Evolutionary conservation across 371 early-diverging fungal genomes (phyloP).

Genomic region (Mucor indicus): DNA sequence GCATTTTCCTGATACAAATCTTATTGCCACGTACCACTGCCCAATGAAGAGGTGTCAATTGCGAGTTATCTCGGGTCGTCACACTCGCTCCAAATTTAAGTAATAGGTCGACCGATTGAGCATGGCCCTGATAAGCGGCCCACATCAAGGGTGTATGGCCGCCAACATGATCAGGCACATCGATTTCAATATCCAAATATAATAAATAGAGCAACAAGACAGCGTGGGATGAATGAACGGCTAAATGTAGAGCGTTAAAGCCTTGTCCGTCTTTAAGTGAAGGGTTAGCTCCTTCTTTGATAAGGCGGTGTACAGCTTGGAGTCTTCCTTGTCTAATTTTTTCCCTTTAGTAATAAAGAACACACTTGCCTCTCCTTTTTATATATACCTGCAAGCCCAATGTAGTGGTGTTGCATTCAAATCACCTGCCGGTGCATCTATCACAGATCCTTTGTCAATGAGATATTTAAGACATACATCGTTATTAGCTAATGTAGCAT

Average conservation of each 20-base stretch:
- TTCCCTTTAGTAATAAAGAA: not conserved
- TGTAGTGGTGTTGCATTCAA: constrained; percentile 84
- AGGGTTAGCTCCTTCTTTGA: constrained; percentile 78
- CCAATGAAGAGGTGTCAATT: constrained; percentile 84
- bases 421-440: constrained; percentile 78
- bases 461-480: constrained; percentile 73
- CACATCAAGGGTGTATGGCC: constrained; percentile 91
- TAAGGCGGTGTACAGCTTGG: constrained; percentile 67
- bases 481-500: constrained; percentile 79
- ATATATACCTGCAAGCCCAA: constrained; percentile 74
- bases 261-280: constrained; percentile 78
- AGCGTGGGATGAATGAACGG: constrained; percentile 83
- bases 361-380: not conserved
- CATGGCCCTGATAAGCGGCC: constrained; percentile 88
- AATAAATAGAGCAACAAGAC: constrained; percentile 73
- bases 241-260: constrained; percentile 87
- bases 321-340: constrained; percentile 65
- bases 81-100: constrained; percentile 69
- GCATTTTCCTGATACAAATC: constrained; percentile 44
- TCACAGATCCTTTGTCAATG: constrained; percentile 75
- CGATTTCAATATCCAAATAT: constrained; percentile 68
- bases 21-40: constrained; percentile 55
- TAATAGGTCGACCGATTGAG: constrained; percentile 63
- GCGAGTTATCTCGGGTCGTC: constrained; percentile 65
- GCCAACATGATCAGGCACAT: constrained; percentile 70